Base-by-base conservation (phyloP, 2,329 filamentous ascomycete species). In the Neonectria neomacrospora region DNA sequence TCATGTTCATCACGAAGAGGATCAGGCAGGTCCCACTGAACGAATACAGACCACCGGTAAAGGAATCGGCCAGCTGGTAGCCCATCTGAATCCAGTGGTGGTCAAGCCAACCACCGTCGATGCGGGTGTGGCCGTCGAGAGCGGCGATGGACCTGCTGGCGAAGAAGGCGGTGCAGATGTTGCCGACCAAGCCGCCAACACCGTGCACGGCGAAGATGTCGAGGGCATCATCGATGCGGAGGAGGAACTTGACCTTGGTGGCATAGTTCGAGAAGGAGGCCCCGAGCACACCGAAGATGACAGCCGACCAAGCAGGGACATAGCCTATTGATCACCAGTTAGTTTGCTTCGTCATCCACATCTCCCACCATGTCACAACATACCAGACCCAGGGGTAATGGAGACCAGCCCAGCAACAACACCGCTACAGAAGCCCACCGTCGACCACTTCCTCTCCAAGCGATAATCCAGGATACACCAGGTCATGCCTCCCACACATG, bases 381-480 rank as follows among this genome's bases (percentile, higher is more conserved):
- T 76, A 75, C 91, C 94, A 60, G 93, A 96, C 32, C 91, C 94
- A 7, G 94, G 94, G 9, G 94, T 97, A 68, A 97, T 96, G 62
- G 90, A 90, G 6, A 97, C 93, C 20, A 97, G 85, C 20, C 94
- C 94, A 34, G 93, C 91, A 72, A 97, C 91, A 23, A 96, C 91
- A 66, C 94, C 94, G 0, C 92, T 96, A 81, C 94, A 97, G 84
- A 97, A 97, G 2, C 94, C 94, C 26, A 97, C 93, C 2, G 93
- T 95, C 0, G 93, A 96, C 91, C 92, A 97, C 81, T 97, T 97
- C 73, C 88, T 87, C 81, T 97, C 93, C 52, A 97, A 85, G 61
- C 93, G 87, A 80, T 96, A 97, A 77, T 97, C 94, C 61, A 97
- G 84, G 22, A 96, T 81, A 77, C 92, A 96, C 94, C 93, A 97